phyloP scores from a whole-genome alignment of 2,329 filamentous ascomycete genomes.

The Cordyceps farinosa region DNA sequence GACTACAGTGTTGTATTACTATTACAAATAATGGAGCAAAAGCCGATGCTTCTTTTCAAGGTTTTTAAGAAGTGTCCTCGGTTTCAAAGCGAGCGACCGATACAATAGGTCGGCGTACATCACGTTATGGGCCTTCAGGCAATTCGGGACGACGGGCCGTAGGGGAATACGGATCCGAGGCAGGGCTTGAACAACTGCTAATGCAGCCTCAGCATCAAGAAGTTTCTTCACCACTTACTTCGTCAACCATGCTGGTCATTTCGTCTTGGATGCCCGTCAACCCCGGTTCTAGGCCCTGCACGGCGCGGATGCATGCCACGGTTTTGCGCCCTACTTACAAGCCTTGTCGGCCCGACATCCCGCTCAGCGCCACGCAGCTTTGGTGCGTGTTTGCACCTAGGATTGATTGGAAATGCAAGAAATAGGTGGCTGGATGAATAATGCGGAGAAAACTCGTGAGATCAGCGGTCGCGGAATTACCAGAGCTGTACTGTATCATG shows the following conservation, averaged over 20 bases:
- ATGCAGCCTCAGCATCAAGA: neutral
- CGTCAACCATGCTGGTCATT: neutral
- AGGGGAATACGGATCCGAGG: neutral
- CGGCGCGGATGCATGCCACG: conserved; percentile 9
- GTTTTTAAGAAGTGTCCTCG: neutral
- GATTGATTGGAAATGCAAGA: neutral
- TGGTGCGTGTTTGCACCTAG: too few relatives aligned
- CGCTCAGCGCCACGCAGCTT: neutral
- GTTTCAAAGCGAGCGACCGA: neutral
- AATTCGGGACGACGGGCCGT: conserved; percentile 10
- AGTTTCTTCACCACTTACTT: neutral
- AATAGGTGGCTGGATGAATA: neutral
- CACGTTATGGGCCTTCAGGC: neutral
- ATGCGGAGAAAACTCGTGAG: neutral
- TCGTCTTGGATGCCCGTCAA: neutral
- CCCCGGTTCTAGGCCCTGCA: neutral
- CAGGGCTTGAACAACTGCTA: neutral
- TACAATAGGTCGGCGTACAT: neutral
- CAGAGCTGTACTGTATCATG: neutral
- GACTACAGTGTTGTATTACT: neutral
- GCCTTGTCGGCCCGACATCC: conserved; percentile 6
- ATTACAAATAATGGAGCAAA: neutral
- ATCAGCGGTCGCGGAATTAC: too few relatives aligned
- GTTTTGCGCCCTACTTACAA: neutral
- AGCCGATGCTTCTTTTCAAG: neutral